Evolutionary conservation across 768 basidiomycete genomes (phyloP).

Genomic region (Termitomyces sp.): DNA sequence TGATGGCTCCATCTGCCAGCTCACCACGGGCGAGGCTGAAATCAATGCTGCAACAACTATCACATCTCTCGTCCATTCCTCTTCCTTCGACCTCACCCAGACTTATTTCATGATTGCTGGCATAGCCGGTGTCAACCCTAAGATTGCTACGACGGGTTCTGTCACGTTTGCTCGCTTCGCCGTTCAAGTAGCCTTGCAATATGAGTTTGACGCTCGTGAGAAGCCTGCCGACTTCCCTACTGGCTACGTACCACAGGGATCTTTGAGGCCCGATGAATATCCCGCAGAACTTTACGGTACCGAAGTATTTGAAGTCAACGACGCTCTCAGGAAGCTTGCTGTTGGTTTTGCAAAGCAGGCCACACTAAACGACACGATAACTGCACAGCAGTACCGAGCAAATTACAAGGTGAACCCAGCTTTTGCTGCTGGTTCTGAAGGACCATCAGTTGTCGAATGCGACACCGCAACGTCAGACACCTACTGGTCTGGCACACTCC

Average conservation of each 20-base stretch:
- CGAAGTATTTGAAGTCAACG: slow-evolving; percentile 11
- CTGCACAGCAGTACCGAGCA: slow-evolving; percentile 3
- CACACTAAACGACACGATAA: slow-evolving; percentile 4
- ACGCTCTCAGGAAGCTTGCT: slow-evolving; percentile 8
- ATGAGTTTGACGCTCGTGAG: slow-evolving; percentile 11
- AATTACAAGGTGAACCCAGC: neutral
- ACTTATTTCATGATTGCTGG: slow-evolving; percentile 11
- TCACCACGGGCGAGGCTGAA: slow-evolving; percentile 9
- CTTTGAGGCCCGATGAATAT: slow-evolving; percentile 1
- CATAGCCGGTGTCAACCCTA: slow-evolving; percentile 10
- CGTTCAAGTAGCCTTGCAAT: slow-evolving; percentile 9
- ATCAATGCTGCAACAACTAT: slow-evolving; percentile 12
- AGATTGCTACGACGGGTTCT: slow-evolving; percentile 6
- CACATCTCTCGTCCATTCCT: slow-evolving; percentile 6
- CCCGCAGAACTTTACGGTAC: slow-evolving; percentile 9
- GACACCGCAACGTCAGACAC: slow-evolving; percentile 9
- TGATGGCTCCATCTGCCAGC: slow-evolving; percentile 7
- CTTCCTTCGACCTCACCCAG: slow-evolving; percentile 6
- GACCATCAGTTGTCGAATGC: slow-evolving; percentile 10
- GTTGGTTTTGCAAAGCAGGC: slow-evolving; percentile 8
- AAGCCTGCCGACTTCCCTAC: slow-evolving; percentile 8
- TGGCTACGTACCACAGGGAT: slow-evolving; percentile 10
- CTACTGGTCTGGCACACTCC: slow-evolving; percentile 8
- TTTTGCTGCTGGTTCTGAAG: slow-evolving; percentile 3
- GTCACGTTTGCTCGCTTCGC: slow-evolving; percentile 12